phyloP scores from a whole-genome alignment of 2,329 filamentous ascomycete species.

The Penicillium polonicum region DNA sequence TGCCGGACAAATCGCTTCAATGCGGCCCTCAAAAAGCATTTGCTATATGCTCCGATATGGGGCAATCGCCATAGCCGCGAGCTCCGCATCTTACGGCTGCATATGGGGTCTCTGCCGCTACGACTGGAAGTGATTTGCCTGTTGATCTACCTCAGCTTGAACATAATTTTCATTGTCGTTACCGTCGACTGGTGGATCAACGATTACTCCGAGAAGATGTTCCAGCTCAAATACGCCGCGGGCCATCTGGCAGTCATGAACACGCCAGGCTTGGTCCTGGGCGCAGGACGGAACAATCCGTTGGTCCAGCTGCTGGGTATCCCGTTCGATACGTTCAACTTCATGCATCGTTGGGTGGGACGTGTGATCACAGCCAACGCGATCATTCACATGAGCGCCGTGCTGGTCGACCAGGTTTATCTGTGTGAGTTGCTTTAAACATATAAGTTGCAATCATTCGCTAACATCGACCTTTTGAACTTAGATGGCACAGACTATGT shows the following conservation, averaged over 20 bases:
- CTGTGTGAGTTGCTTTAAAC: conserved; percentile 14
- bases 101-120: conserved; percentile 71
- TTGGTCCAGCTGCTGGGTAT: conserved; percentile 75
- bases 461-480: not conserved
- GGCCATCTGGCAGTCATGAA: conserved; percentile 82
- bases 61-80: conserved; percentile 71
- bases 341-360: conserved; percentile 78
- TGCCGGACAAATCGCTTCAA: conserved; percentile 14
- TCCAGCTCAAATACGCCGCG: conserved; percentile 69
- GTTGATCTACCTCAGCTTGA: conserved; percentile 62
- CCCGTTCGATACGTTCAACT: conserved; percentile 92
- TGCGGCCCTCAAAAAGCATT: conserved; percentile 39
- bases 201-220: conserved; percentile 31
- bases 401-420: conserved; percentile 24
- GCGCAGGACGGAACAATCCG: conserved; percentile 88
- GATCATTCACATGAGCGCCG: conserved; percentile 60
- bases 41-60: conserved; percentile 63
- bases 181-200: conserved; percentile 34
- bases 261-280: conserved; percentile 80
- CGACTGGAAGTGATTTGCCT: conserved; percentile 71
- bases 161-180: conserved; percentile 66
- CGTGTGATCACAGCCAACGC: conserved; percentile 67
- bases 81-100: conserved; percentile 63
- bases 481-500: conserved; percentile 56
- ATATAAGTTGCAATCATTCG: not conserved